Evolutionary conservation across 495 filamentous ascomycete genomes (phyloP), one percentile per base, ranked within the genome.

Genomic region (Xylaria acuta): DNA sequence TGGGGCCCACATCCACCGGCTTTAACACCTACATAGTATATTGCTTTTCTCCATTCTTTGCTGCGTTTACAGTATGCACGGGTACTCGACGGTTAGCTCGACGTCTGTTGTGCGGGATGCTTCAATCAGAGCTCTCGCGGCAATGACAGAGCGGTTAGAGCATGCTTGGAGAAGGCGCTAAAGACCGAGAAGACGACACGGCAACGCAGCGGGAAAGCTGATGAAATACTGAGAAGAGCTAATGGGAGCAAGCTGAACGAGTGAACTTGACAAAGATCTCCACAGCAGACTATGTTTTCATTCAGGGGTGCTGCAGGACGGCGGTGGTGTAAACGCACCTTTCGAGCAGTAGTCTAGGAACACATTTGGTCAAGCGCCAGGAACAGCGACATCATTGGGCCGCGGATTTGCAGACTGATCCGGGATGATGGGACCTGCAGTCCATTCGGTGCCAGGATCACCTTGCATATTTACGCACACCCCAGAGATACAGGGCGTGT

Each of bases 381-480:
- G 84, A 78, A 86, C 83, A 78, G 74, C 49, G 51, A 59, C 75
- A 64, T 80, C 67, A 86, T 86, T 86, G 84, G 84, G 43, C 80
- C 82, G 82, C 82, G 82, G 82, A 82, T 79, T 75, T 76, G 72
- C 59, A 79, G 73, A 70, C 74, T 75, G 79, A 78, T 73, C 80
- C 78, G 79, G 38, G 59, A 58, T 72, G 54, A 74, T 69, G 62
- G 72, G 59, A 77, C 73, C 73, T 75, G 74, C 75, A 68, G 74
- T 27, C 64, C 41, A 49, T 20, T 43, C 49, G 75, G 27, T 20
- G 14, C 70, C n/a, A 27, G 70, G 69, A 51, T 30, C 25, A 20
- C 40, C 59, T 41, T 56, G 69, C 18, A 25, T 41, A 12, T 56
- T 2, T 54, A 22, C n/a, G 27, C 30, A 18, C 47, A 45, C 38